These are phyloP conservation scores for Rhododendron henanense DNA, from an alignment of 148 eudicot species.

Conservation along the genomic window DNA sequence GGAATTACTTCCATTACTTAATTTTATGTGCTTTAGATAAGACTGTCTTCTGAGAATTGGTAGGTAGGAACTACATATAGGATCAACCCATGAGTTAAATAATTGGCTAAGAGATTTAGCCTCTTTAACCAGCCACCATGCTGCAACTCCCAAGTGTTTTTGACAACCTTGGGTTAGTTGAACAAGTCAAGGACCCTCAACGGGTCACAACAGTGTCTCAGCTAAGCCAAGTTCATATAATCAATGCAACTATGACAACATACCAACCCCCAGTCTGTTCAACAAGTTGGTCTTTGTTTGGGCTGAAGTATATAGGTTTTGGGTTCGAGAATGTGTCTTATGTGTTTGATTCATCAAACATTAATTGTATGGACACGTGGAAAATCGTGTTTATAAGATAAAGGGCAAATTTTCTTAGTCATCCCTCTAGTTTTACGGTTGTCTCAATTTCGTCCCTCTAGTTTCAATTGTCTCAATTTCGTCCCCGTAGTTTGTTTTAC, in stretches of 20 bases:
- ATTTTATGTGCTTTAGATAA: background rate
- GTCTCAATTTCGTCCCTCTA: too few relatives aligned
- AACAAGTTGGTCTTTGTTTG: background rate
- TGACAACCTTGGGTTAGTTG: background rate
- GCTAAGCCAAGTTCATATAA: background rate
- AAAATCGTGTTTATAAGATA: background rate
- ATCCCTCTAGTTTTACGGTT: too few relatives aligned
- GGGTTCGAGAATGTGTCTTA: background rate
- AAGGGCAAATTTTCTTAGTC: background rate
- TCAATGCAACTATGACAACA: background rate
- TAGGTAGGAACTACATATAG: background rate
- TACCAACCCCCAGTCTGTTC: background rate
- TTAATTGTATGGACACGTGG: background rate
- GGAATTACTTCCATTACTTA: background rate
- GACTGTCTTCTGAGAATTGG: background rate
- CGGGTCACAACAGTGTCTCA: background rate
- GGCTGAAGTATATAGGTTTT: background rate
- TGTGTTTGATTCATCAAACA: background rate
- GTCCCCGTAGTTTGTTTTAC: too few relatives aligned
- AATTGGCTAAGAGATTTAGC: background rate
- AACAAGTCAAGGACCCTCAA: background rate
- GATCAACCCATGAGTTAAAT: background rate
- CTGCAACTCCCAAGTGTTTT: background rate
- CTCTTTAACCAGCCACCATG: background rate
- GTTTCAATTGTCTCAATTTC: too few relatives aligned